phyloP scores from a whole-genome alignment of 768 basidiomycete species.

The Jaapia argillacea region DNA sequence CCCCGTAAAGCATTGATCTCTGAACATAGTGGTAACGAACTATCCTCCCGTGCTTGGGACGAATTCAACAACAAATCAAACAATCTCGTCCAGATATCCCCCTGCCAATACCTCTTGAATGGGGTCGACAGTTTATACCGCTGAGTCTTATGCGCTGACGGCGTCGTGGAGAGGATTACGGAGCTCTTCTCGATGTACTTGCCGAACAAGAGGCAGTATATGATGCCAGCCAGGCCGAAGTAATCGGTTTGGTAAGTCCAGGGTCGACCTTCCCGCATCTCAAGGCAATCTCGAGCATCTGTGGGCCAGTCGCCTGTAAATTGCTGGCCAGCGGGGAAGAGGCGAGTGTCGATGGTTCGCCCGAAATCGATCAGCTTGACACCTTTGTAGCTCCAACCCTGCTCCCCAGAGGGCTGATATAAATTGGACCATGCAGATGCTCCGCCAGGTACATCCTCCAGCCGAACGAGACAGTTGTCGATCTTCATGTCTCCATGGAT shows the following conservation, averaged over 20 bases:
- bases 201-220: constrained; percentile 94
- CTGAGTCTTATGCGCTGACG: constrained; percentile 19
- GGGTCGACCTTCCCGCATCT: constrained; percentile 70
- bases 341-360: constrained; percentile 77
- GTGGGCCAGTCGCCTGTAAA: constrained; percentile 85
- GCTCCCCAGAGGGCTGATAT: constrained; percentile 73
- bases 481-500: constrained; percentile 99
- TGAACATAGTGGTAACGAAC: constrained; percentile 60
- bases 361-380: constrained; percentile 96
- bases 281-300: constrained; percentile 87
- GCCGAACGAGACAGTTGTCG: constrained; percentile 93
- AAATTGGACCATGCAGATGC: constrained; percentile 56
- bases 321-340: constrained; percentile 72
- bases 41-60: constrained; percentile 39
- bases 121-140: constrained; percentile 62
- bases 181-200: constrained; percentile 83
- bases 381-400: constrained; percentile 84
- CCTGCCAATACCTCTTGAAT: constrained; percentile 96
- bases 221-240: constrained; percentile 87
- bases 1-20: constrained; percentile 53
- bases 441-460: constrained; percentile 74
- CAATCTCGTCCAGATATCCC: constrained; percentile 70
- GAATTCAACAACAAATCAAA: constrained; percentile 90
- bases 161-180: constrained; percentile 26
- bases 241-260: constrained; percentile 98